These are phyloP conservation scores for Mycena rebaudengoi DNA, from an alignment of 768 basidiomycete species.

Conservation along the genomic window DNA sequence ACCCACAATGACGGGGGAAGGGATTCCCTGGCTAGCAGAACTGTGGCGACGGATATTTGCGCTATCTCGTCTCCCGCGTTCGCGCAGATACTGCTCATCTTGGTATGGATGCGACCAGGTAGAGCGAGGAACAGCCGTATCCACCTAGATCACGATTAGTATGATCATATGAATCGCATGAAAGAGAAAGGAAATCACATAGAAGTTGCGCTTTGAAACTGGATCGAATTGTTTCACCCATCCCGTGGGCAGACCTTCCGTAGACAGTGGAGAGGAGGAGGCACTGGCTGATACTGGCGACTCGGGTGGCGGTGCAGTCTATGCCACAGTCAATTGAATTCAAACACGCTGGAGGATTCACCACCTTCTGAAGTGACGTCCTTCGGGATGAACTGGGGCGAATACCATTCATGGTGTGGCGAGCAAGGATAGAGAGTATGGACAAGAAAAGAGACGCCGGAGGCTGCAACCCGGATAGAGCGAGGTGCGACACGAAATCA, in stretches of 20 bases:
- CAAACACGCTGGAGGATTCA: too few relatives aligned
- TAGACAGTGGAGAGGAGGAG: constrained; percentile 7
- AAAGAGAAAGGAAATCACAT: constrained; percentile 7
- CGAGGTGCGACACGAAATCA: too few relatives aligned
- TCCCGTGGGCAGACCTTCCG: constrained; percentile 18
- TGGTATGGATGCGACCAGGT: constrained; percentile 26
- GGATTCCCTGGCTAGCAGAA: constrained; percentile 25
- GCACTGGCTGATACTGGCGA: too few relatives aligned
- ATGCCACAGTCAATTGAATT: too few relatives aligned
- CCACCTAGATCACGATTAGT: constrained; percentile 20
- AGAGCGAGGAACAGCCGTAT: constrained; percentile 19
- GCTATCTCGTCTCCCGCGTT: constrained; percentile 15
- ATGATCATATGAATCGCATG: neutral
- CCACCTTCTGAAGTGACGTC: too few relatives aligned
- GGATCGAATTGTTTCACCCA: constrained; percentile 29
- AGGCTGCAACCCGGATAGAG: too few relatives aligned
- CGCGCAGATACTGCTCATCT: constrained; percentile 27
- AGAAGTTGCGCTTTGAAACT: constrained; percentile 20
- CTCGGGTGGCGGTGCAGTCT: too few relatives aligned
- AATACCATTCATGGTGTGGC: too few relatives aligned
- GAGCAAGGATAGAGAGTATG: too few relatives aligned
- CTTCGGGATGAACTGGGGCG: too few relatives aligned
- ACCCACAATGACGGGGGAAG: constrained; percentile 21
- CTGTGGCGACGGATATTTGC: constrained; percentile 25
- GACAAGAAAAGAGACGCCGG: too few relatives aligned